These are phyloP conservation scores for Escovopsis weberi DNA, from an alignment of 2,329 filamentous ascomycete species.

Conservation along the genomic window DNA sequence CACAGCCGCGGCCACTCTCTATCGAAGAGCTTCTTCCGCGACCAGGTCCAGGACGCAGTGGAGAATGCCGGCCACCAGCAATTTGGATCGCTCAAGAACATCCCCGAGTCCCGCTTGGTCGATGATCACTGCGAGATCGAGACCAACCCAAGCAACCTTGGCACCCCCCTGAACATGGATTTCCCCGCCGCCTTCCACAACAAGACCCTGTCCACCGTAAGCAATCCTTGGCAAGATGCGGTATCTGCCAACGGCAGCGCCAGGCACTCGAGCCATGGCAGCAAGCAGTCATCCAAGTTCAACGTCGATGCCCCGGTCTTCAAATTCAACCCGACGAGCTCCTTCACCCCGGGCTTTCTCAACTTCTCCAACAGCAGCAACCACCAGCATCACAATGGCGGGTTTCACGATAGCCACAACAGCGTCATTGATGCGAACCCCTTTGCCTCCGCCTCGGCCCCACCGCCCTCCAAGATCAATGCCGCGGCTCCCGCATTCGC, in stretches of 20 bases:
- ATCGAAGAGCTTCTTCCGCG: slow-evolving; percentile 49
- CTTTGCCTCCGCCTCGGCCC: slow-evolving; percentile 16
- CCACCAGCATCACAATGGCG: slow-evolving; percentile 30
- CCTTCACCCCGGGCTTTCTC: slow-evolving; percentile 37
- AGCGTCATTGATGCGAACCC: slow-evolving; percentile 5
- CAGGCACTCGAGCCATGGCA: slow-evolving; percentile 39
- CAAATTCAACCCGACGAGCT: slow-evolving; percentile 50
- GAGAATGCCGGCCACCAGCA: slow-evolving; percentile 25
- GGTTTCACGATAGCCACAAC: slow-evolving; percentile 21
- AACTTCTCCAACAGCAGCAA: slow-evolving; percentile 27
- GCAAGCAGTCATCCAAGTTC: slow-evolving; percentile 63
- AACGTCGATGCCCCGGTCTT: slow-evolving; percentile 87
- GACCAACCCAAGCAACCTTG: slow-evolving; percentile 59
- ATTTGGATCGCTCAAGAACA: slow-evolving; percentile 26
- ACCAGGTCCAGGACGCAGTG: slow-evolving; percentile 32
- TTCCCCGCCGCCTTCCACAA: slow-evolving; percentile 35
- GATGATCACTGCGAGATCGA: slow-evolving; percentile 52
- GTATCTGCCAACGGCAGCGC: slow-evolving; percentile 23
- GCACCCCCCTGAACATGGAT: slow-evolving; percentile 43
- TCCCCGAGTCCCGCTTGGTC: slow-evolving; percentile 25
- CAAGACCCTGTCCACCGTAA: slow-evolving; percentile 38
- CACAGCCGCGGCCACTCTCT: slow-evolving; percentile 60
- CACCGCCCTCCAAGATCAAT: slow-evolving; percentile 43
- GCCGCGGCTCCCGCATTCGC: slow-evolving; percentile 57
- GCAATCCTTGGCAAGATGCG: slow-evolving; percentile 49